Evolutionary conservation across 805 yeast species (phyloP).

Genomic region (Saccharomyces mikatae): DNA sequence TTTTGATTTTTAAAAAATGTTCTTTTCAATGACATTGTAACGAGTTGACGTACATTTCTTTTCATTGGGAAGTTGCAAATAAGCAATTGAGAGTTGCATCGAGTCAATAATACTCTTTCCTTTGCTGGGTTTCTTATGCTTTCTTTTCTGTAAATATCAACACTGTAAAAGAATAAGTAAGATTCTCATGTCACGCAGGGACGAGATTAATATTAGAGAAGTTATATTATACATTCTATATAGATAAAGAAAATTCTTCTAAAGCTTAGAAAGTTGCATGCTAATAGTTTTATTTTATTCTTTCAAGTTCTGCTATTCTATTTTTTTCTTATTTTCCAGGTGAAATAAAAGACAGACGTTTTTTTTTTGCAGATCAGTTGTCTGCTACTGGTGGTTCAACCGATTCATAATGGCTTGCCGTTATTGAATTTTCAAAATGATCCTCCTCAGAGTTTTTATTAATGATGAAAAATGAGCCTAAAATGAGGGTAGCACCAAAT

Average conservation of each 20-base stretch:
- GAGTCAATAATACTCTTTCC: not conserved
- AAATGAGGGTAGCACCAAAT: slow-evolving; percentile 73
- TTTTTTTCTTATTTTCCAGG: too few relatives aligned
- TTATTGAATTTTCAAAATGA: slow-evolving; percentile 9
- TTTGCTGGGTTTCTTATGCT: not conserved
- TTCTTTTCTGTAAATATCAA: not conserved
- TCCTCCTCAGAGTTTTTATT: slow-evolving; percentile 73
- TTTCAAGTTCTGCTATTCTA: not conserved
- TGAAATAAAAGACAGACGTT: not conserved
- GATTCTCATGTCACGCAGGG: not conserved
- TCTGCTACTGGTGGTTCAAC: not conserved
- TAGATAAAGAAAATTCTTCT: not conserved
- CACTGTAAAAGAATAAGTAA: not conserved
- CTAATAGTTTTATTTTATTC: slow-evolving; percentile 8
- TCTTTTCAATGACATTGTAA: not conserved
- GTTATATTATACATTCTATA: not conserved
- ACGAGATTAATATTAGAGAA: not conserved
- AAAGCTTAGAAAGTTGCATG: not conserved
- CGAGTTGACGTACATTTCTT: not conserved
- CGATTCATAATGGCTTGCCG: not conserved
- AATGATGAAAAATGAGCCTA: slow-evolving; percentile 74
- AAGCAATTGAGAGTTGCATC: not conserved
- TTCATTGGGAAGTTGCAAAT: not conserved
- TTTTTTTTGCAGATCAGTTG: not conserved
- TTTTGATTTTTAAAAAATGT: slow-evolving; percentile 1